Evolutionary conservation across 2,329 filamentous ascomycete species (phyloP).

Genomic region (Nigrospora osmanthi): DNA sequence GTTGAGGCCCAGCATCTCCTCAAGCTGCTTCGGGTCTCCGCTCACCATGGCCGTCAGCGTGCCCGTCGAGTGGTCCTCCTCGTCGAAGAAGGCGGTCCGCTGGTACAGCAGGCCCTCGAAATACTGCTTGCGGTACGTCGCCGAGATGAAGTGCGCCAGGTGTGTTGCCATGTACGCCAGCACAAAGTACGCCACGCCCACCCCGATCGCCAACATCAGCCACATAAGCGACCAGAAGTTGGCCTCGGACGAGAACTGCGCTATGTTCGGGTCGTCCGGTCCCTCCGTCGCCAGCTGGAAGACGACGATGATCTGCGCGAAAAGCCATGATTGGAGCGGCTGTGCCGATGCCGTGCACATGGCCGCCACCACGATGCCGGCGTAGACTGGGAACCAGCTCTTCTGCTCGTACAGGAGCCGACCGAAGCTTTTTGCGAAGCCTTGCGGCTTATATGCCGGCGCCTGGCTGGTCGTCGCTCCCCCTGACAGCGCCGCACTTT

Average conservation of each 20-base stretch:
- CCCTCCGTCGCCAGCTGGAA: constrained; percentile 32
- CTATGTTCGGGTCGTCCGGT: too few relatives aligned
- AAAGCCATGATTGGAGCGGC: constrained; percentile 47
- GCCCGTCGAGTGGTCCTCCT: constrained; percentile 50
- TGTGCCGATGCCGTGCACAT: constrained; percentile 34
- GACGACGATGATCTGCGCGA: constrained; percentile 43
- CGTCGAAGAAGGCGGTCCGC: constrained; percentile 52
- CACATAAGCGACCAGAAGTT: constrained; percentile 63
- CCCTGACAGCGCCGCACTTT: constrained; percentile 34
- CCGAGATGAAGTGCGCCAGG: constrained; percentile 39
- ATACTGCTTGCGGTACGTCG: constrained; percentile 52
- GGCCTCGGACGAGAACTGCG: constrained; percentile 29
- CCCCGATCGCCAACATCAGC: constrained; percentile 45
- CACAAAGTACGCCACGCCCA: constrained; percentile 45
- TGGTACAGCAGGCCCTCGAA: constrained; percentile 53
- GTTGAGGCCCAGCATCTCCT: constrained; percentile 56
- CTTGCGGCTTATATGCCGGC: constrained; percentile 25
- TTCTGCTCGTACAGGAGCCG: constrained; percentile 49
- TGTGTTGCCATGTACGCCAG: constrained; percentile 35
- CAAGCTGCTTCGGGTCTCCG: constrained; percentile 49
- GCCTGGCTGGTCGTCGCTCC: constrained; percentile 9
- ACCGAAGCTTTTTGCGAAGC: constrained; percentile 45
- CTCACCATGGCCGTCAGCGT: constrained; percentile 49
- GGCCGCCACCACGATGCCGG: constrained; percentile 38
- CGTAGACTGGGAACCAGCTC: constrained; percentile 40